phyloP scores from a whole-genome alignment of 345 rosid species.

The Populus tremula region DNA sequence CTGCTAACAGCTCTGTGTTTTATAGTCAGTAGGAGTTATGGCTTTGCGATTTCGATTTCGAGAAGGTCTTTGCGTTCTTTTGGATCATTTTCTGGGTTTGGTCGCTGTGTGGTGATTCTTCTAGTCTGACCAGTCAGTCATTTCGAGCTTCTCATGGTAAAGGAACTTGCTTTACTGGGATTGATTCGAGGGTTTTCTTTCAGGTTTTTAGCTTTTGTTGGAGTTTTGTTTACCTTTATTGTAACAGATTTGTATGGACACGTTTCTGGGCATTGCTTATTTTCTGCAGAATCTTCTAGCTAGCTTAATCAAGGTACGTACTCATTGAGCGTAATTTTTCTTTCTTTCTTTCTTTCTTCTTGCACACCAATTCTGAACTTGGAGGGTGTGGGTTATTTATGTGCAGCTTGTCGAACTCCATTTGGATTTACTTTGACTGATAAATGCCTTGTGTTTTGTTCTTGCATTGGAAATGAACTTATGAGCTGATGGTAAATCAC shows the following conservation, averaged over 20 bases:
- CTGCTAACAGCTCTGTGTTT: background rate
- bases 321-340: background rate
- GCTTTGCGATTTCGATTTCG: conserved; percentile 35
- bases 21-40: conserved; percentile 27
- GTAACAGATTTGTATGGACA: conserved; percentile 9
- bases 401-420: background rate
- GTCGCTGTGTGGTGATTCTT: conserved; percentile 13
- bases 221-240: background rate
- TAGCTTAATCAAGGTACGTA: conserved; percentile 26
- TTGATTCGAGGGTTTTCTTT: conserved; percentile 1
- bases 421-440: background rate
- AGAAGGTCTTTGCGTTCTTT: conserved; percentile 34
- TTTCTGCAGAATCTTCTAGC: conserved; percentile 15
- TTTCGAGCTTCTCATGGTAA: conserved; percentile 23
- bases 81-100: conserved; percentile 29
- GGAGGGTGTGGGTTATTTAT: background rate
- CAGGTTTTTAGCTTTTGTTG: background rate
- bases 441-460: background rate
- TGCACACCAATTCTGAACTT: background rate
- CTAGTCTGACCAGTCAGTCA: background rate
- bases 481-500: background rate
- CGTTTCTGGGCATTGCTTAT: conserved; percentile 16
- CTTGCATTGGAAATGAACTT: background rate
- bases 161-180: background rate
- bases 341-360: background rate